Percentiles rank a stretch among this genome's conserved stretches.
Conservation (phyloP, 441 rosid species). For the Croton laevigatus region DNA sequence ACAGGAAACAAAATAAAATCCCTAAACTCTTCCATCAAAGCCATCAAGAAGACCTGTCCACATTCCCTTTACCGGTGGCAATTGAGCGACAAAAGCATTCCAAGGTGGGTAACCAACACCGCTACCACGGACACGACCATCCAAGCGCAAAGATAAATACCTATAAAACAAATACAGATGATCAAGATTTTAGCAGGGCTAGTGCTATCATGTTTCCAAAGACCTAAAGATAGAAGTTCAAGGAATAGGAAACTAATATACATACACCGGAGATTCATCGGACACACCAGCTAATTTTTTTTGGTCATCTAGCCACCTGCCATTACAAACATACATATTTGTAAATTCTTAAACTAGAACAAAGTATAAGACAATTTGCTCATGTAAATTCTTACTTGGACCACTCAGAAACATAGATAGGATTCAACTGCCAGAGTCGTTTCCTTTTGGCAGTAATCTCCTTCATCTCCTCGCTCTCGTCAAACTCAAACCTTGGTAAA, state of each 20-base stretch:
- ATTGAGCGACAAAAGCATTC: constrained; percentile 89
- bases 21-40: constrained; percentile 79
- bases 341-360: neutral
- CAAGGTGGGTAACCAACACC: constrained; percentile 97
- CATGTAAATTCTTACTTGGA: constrained; percentile 48
- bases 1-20: neutral
- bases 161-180: constrained; percentile 31
- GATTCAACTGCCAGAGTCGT: constrained; percentile 55
- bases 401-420: constrained; percentile 64
- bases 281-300: constrained; percentile 77
- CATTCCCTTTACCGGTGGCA: constrained; percentile 83
- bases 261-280: constrained; percentile 88
- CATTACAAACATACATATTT: constrained; percentile 9
- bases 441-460: constrained; percentile 51
- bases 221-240: neutral
- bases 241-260: constrained; percentile 1
- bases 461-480: constrained; percentile 55
- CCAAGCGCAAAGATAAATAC: constrained; percentile 79
- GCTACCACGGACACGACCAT: constrained; percentile 91
- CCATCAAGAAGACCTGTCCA: constrained; percentile 96
- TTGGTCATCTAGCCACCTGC: constrained; percentile 87
- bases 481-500: constrained; percentile 54
- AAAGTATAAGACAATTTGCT: neutral
- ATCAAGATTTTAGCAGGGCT: neutral
- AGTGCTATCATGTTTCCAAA: neutral